Evolutionary conservation across 2,329 filamentous ascomycete genomes (phyloP).

Genomic region (Nemania bipapillata): DNA sequence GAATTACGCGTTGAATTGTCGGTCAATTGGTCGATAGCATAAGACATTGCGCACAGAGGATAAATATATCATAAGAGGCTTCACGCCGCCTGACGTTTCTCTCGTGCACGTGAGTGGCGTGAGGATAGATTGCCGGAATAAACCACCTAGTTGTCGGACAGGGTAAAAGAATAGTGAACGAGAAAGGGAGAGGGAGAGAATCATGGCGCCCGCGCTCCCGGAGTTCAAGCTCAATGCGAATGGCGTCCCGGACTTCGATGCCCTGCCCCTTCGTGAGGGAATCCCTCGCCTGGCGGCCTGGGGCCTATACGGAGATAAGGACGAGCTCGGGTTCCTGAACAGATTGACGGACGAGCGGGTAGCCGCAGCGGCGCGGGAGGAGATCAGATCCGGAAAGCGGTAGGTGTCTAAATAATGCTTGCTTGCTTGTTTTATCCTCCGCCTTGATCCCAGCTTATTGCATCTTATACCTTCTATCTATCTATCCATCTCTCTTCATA

Average conservation of each 20-base stretch:
- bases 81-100: too few species aligned
- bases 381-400: constrained; percentile 66
- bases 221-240: constrained; percentile 54
- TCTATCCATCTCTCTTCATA: too few species aligned
- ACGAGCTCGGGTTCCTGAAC: constrained; percentile 71
- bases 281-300: constrained; percentile 60
- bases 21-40: too few species aligned
- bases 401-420: too few species aligned
- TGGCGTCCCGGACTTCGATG: constrained; percentile 60
- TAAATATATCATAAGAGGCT: too few species aligned
- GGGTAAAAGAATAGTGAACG: not conserved
- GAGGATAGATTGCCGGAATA: too few species aligned
- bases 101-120: too few species aligned
- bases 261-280: constrained; percentile 59
- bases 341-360: constrained; percentile 67
- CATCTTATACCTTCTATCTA: constrained; percentile 16
- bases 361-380: constrained; percentile 59
- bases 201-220: constrained; percentile 45
- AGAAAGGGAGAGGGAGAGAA: constrained; percentile 1
- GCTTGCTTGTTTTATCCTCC: not conserved
- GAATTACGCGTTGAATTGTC: too few species aligned
- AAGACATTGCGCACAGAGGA: too few species aligned
- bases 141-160: too few species aligned
- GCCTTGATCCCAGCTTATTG: not conserved
- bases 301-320: constrained; percentile 65